Evolutionary conservation across 768 basidiomycete species (phyloP).

Genomic region (Boletus speciosus): DNA sequence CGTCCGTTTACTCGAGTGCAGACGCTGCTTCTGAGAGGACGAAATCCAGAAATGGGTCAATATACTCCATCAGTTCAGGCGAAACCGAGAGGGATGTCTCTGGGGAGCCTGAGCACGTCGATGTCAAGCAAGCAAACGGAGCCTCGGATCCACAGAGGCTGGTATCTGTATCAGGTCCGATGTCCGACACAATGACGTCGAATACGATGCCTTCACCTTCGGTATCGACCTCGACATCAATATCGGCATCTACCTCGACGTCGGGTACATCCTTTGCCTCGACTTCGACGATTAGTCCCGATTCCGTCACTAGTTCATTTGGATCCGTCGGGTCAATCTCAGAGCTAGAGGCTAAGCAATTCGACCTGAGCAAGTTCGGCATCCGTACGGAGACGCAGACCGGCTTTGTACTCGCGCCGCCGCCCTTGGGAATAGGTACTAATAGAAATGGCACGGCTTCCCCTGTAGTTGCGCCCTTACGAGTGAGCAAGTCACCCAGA

Average conservation of each 20-base stretch:
- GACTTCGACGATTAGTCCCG: conserved; percentile 12
- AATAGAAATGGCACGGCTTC: not conserved
- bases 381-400: not conserved
- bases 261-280: conserved; percentile 17
- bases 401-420: conserved; percentile 23
- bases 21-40: conserved; percentile 1
- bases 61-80: conserved; percentile 5
- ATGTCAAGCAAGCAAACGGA: conserved; percentile 2
- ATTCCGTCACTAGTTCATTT: conserved; percentile 9
- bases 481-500: conserved; percentile 27
- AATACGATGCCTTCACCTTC: conserved; percentile 8
- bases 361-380: conserved; percentile 15
- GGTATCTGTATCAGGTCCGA: not conserved
- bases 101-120: conserved; percentile 11
- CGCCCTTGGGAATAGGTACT: conserved; percentile 21
- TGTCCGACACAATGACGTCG: conserved; percentile 4
- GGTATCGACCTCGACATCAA: conserved; percentile 13
- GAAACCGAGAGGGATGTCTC: conserved; percentile 18
- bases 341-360: conserved; percentile 19
- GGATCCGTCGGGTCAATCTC: conserved; percentile 22
- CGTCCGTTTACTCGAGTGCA: conserved; percentile 17
- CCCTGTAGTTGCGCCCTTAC: conserved; percentile 22
- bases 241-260: conserved; percentile 11
- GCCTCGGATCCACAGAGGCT: not conserved
- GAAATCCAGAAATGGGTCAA: conserved; percentile 15